Conservation (phyloP, 2,329 filamentous ascomycete genomes). For the Leptographium flavum region DNA sequence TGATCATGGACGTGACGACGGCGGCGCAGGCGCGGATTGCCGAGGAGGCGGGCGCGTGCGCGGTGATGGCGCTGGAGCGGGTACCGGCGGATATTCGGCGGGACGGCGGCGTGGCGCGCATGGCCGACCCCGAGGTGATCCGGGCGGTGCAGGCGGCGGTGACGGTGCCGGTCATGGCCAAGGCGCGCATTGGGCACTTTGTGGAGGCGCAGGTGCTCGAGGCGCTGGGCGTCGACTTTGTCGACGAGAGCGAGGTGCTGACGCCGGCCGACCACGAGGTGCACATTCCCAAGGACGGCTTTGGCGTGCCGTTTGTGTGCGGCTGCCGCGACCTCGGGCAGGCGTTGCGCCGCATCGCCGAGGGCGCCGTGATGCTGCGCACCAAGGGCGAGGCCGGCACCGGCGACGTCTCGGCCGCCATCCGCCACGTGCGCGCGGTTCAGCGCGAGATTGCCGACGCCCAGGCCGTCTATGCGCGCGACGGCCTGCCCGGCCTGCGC, state of each 20-base stretch:
- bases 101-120: constrained; percentile 86
- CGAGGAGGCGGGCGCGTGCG: constrained; percentile 87
- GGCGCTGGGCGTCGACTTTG: constrained; percentile 89
- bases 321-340: constrained; percentile 91
- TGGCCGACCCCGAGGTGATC: constrained; percentile 93
- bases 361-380: constrained; percentile 96
- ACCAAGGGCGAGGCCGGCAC: constrained; percentile 98
- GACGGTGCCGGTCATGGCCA: constrained; percentile 98
- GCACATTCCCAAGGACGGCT: constrained; percentile 82
- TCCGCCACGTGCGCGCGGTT: constrained; percentile 88
- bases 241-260: constrained; percentile 95
- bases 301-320: constrained; percentile 83
- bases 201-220: constrained; percentile 98
- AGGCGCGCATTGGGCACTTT: constrained; percentile 93
- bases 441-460: constrained; percentile 70
- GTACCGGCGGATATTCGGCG: constrained; percentile 91
- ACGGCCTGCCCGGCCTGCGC: constrained; percentile 40
- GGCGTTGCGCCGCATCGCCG: constrained; percentile 75
- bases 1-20: constrained; percentile 98
- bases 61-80: constrained; percentile 97
- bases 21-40: constrained; percentile 91
- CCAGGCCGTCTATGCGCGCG: constrained; percentile 50
- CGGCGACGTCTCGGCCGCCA: constrained; percentile 91
- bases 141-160: constrained; percentile 88
- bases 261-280: constrained; percentile 82